These are phyloP conservation scores for Clavispora carvajalis DNA, from an alignment of 805 yeast species.

Conservation along the genomic window DNA sequence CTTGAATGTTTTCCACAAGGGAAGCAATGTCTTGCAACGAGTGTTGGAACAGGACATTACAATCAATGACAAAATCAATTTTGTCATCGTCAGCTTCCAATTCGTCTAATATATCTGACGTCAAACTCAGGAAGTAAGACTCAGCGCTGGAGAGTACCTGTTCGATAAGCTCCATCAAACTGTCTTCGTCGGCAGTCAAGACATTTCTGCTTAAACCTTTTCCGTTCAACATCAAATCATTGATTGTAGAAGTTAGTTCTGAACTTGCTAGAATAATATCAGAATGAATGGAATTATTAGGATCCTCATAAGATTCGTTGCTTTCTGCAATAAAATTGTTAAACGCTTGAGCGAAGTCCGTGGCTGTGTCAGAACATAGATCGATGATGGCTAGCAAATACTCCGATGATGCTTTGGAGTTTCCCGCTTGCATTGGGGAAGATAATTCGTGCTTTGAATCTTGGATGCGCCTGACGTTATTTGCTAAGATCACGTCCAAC, in stretches of 20 bases:
- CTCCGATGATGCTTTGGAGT: constrained; percentile 68
- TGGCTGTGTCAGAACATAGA: constrained; percentile 62
- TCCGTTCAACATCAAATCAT: constrained; percentile 59
- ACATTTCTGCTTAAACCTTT: constrained; percentile 64
- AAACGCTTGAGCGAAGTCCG: constrained; percentile 75
- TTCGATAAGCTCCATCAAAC: constrained; percentile 43
- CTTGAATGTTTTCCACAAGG: constrained; percentile 50
- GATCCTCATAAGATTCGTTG: constrained; percentile 33
- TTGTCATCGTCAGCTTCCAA: constrained; percentile 55
- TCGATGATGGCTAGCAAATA: constrained; percentile 66
- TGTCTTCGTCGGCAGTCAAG: constrained; percentile 50
- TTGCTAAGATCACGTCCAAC: constrained; percentile 65
- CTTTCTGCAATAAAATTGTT: constrained; percentile 76
- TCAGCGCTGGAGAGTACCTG: constrained; percentile 58
- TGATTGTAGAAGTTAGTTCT: constrained; percentile 54
- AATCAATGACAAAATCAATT: constrained; percentile 70
- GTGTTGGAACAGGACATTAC: constrained; percentile 71
- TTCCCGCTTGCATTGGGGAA: constrained; percentile 80
- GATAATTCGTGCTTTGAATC: constrained; percentile 64
- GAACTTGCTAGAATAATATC: constrained; percentile 59
- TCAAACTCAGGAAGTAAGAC: constrained; percentile 54
- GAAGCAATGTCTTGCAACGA: constrained; percentile 53
- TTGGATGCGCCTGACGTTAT: constrained; percentile 70
- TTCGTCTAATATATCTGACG: constrained; percentile 46
- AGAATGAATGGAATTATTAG: constrained; percentile 51